phyloP scores from a whole-genome alignment of 768 basidiomycete genomes.

The Kwoniella pini region DNA sequence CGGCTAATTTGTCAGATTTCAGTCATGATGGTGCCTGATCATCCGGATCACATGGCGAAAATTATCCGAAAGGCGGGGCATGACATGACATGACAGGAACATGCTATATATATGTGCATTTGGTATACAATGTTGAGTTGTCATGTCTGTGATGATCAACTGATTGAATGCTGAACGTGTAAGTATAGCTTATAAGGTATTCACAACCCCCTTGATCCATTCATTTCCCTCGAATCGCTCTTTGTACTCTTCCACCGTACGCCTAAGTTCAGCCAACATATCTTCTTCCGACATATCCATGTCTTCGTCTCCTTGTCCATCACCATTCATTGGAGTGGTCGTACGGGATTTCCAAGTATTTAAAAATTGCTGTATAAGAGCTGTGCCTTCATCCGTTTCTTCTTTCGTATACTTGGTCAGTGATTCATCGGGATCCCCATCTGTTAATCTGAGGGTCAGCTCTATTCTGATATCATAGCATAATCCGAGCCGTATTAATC shows the following conservation, averaged over 20 bases:
- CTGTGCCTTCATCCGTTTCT: conserved; percentile 74
- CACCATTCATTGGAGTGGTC: conserved; percentile 48
- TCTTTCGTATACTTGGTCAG: conserved; percentile 61
- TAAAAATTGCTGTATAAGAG: conserved; percentile 77
- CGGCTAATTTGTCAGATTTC: no score
- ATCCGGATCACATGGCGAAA: no score
- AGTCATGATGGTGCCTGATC: no score
- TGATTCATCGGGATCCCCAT: conserved; percentile 52
- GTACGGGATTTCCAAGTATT: conserved; percentile 63
- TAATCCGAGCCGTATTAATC: no score
- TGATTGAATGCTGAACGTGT: no score
- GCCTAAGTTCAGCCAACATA: conserved; percentile 62
- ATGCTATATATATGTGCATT: no score
- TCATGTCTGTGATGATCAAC: no score
- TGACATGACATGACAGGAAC: no score
- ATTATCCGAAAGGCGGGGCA: no score
- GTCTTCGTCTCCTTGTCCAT: conserved; percentile 58
- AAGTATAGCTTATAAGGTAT: conserved; percentile 33
- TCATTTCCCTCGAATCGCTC: conserved; percentile 72
- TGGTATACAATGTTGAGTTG: no score
- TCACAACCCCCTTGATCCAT: conserved; percentile 60
- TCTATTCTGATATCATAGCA: no score
- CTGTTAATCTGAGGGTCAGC: no score
- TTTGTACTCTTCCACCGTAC: conserved; percentile 66
- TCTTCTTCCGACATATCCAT: conserved; percentile 57